A percentile compares a stretch with the other conserved stretches of the same genome.
Conservation (phyloP, 352 stramenopile species). For the Chrysophaeum taylorii region DNA sequence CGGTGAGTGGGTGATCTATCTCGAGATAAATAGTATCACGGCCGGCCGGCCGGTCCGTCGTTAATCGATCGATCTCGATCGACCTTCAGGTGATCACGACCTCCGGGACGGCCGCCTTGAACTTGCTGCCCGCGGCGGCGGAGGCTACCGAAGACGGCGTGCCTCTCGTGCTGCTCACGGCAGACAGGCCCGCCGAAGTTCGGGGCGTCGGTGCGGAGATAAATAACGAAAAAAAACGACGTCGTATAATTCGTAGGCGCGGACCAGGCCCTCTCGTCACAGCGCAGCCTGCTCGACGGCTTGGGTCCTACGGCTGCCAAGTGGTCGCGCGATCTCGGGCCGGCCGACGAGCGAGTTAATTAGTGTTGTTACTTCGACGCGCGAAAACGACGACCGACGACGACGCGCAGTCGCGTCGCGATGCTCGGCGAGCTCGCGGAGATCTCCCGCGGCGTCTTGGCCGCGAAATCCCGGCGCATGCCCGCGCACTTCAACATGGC, state of each 20-base stretch:
- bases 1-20: no score
- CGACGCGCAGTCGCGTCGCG: background rate
- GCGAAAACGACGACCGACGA: no score
- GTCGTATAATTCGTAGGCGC: no score
- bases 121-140: background rate
- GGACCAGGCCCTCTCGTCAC: background rate
- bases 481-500: conserved; percentile 7
- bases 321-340: background rate
- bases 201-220: no score
- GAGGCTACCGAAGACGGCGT: background rate
- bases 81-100: background rate
- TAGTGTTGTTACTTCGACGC: background rate
- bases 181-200: background rate
- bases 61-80: no score
- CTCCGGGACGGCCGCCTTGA: background rate
- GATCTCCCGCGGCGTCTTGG: background rate
- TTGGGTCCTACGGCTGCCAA: background rate
- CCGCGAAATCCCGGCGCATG: background rate
- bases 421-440: background rate
- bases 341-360: conserved; percentile 3
- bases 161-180: background rate
- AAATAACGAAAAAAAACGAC: no score
- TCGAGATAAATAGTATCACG: no score
- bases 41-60: no score
- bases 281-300: background rate